phyloP scores from a whole-genome alignment of 164 flowering plant species.

The Macadamia integrifolia region DNA sequence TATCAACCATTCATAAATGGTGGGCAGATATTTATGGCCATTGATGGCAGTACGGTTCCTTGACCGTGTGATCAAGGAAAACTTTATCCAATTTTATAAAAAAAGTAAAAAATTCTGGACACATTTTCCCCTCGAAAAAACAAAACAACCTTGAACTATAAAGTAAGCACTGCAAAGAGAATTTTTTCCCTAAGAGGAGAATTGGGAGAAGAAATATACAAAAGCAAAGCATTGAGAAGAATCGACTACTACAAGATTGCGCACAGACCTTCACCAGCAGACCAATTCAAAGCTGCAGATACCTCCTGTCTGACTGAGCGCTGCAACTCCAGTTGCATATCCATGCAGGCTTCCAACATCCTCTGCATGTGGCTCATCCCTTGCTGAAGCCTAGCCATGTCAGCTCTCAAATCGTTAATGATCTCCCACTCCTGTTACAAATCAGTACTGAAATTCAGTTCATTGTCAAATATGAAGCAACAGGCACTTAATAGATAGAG shows the following conservation, averaged over 20 bases:
- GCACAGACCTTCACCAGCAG: conserved; percentile 51
- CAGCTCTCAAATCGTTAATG: conserved; percentile 37
- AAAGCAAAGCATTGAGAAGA: too few species aligned
- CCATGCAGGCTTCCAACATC: conserved; percentile 89
- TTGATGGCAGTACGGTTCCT: too few species aligned
- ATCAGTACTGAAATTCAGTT: background rate
- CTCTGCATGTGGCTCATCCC: conserved; percentile 87
- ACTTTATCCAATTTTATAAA: too few species aligned
- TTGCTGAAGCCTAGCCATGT: conserved; percentile 55
- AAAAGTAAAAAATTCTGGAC: too few species aligned
- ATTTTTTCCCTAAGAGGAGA: too few species aligned
- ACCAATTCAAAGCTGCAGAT: conserved; percentile 73
- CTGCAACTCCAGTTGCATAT: conserved; percentile 54
- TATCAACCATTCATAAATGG: too few species aligned
- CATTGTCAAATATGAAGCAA: background rate
- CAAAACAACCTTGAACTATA: background rate
- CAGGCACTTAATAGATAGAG: background rate
- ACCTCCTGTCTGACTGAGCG: conserved; percentile 82
- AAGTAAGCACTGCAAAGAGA: background rate
- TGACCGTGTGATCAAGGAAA: too few species aligned
- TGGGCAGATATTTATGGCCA: too few species aligned
- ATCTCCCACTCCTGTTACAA: conserved; percentile 70
- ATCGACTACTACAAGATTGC: background rate
- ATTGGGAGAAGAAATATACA: too few species aligned
- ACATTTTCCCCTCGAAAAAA: too few species aligned